Evolutionary conservation across 108 stramenopile genomes (phyloP).

Genomic region (Nannochloropsis salina): DNA sequence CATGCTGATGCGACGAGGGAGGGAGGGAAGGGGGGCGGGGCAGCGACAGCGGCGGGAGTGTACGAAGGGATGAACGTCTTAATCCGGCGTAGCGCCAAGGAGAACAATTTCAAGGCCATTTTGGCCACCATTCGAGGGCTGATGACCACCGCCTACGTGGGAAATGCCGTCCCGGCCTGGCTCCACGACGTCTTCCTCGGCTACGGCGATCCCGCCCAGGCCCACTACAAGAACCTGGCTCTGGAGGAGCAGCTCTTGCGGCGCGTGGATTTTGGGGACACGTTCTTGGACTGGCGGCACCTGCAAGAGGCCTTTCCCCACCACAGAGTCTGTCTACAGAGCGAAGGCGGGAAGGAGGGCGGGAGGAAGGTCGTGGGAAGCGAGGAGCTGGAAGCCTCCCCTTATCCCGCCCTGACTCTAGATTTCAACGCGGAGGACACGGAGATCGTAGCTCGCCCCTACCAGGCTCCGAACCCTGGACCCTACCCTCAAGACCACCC

Average conservation of each 20-base stretch:
- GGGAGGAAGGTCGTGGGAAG: background rate
- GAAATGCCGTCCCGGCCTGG: conserved; percentile 77
- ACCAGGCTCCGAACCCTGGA: background rate
- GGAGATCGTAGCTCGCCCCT: background rate
- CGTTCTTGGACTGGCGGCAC: conserved; percentile 70
- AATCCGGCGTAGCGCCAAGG: conserved; percentile 72
- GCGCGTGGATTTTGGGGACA: conserved; percentile 79
- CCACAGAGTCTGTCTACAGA: background rate
- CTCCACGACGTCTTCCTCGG: conserved; percentile 81
- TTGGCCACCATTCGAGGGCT: conserved; percentile 82
- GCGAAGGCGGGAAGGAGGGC: background rate
- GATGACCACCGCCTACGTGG: conserved; percentile 56
- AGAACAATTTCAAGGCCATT: conserved; percentile 91
- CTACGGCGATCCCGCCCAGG: conserved; percentile 70
- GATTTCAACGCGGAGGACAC: background rate
- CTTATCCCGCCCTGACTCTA: background rate
- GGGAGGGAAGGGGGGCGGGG: conserved; percentile 24
- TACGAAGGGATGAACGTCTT: conserved; percentile 74
- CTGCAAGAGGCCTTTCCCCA: conserved; percentile 61
- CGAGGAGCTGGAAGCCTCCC: background rate
- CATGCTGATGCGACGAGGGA: conserved; percentile 40
- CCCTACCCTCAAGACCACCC: conserved; percentile 42
- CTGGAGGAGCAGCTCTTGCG: conserved; percentile 43
- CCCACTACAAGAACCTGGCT: conserved; percentile 54
- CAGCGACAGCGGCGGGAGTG: conserved; percentile 24